A percentile compares a stretch with the other conserved stretches of the same genome.
These are phyloP conservation scores for Ogataea neopini DNA, from an alignment of 805 yeast species.

Conservation along the genomic window DNA sequence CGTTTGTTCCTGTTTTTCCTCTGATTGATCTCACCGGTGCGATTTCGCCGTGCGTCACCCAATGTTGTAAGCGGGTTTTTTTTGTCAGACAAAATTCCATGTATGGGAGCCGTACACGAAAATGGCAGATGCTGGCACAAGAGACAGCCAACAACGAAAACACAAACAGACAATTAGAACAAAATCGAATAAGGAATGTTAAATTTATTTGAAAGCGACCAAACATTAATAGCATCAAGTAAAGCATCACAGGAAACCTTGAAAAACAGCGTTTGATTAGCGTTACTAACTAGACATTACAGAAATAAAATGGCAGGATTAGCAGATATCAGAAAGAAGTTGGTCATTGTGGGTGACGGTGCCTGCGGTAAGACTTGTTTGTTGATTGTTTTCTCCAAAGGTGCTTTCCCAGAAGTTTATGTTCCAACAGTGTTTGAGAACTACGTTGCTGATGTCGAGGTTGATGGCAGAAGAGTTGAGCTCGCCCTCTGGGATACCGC, in stretches of 20 bases:
- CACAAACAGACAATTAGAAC: conserved; percentile 14
- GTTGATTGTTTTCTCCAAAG: conserved; percentile 81
- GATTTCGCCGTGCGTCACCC: conserved; percentile 7
- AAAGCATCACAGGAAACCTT: neutral
- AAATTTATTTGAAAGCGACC: conserved; percentile 4
- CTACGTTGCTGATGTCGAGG: conserved; percentile 95
- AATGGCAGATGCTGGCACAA: conserved; percentile 13
- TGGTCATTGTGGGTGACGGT: conserved; percentile 96
- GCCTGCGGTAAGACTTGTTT: conserved; percentile 96
- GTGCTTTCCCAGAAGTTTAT: conserved; percentile 90
- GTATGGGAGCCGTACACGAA: conserved; percentile 1
- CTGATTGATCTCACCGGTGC: conserved; percentile 4
- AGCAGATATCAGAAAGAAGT: conserved; percentile 69
- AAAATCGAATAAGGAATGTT: neutral
- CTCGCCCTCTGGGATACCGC: conserved; percentile 98
- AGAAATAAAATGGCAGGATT: conserved; percentile 41
- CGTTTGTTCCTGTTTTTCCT: conserved; percentile 2
- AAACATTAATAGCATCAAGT: neutral
- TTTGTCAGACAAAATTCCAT: conserved; percentile 11
- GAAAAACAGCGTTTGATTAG: conserved; percentile 1
- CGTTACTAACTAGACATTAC: conserved; percentile 8
- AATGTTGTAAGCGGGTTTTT: conserved; percentile 7
- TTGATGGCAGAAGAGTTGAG: conserved; percentile 89
- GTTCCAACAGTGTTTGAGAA: conserved; percentile 97
- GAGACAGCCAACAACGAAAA: conserved; percentile 10